phyloP scores from a whole-genome alignment of 2,329 filamentous ascomycete genomes.

The Kalaharituber pfeilii region DNA sequence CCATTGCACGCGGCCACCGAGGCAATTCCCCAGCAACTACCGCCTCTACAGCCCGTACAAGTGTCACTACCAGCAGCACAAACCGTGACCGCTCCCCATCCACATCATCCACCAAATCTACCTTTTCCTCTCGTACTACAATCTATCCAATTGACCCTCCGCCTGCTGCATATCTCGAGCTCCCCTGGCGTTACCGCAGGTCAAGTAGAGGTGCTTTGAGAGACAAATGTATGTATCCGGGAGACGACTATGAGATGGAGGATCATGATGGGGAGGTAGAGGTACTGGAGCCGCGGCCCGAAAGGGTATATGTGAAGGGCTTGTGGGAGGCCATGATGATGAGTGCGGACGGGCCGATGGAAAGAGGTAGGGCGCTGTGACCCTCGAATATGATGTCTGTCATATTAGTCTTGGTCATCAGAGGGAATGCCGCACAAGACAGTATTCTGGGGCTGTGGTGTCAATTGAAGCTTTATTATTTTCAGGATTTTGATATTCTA shows the following conservation, averaged over 20 bases:
- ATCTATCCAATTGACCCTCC: background rate
- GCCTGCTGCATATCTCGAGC: background rate
- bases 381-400: too few species aligned
- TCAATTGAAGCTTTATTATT: too few species aligned
- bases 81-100: background rate
- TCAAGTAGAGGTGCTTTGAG: background rate
- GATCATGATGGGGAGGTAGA: background rate
- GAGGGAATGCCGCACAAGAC: too few species aligned
- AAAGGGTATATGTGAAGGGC: background rate
- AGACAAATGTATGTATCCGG: background rate
- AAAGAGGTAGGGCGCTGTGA: background rate
- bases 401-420: too few species aligned
- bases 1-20: background rate
- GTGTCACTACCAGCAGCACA: background rate
- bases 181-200: background rate
- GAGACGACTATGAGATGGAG: background rate
- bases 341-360: background rate
- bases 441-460: too few species aligned
- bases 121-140: background rate
- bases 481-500: too few species aligned
- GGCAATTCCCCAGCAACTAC: background rate
- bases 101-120: background rate
- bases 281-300: background rate
- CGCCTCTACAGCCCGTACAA: background rate
- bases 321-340: background rate